A percentile compares a stretch with the other conserved stretches of the same genome.
Conservation (phyloP, 1,284 basidiomycete species). For the Porogramme epimiltina region DNA sequence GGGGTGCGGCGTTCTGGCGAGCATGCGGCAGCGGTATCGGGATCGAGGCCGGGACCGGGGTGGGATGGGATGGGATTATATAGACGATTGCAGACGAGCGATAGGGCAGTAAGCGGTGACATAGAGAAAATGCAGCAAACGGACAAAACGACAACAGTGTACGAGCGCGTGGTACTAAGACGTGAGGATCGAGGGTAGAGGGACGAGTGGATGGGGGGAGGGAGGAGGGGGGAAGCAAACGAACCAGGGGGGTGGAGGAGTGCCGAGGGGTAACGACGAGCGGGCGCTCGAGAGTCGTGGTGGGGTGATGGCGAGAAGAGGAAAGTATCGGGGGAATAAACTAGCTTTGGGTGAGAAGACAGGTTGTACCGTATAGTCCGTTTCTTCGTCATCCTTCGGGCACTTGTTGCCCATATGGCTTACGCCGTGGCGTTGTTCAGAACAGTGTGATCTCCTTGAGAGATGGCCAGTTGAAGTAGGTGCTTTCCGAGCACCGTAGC, state of each 20-base stretch:
- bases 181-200: constrained; percentile 10
- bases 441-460: constrained; percentile 17
- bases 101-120: constrained; percentile 23
- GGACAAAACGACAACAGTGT: constrained; percentile 29
- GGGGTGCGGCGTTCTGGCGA: constrained; percentile 9
- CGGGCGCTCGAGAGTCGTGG: constrained; percentile 10
- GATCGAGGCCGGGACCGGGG: no score
- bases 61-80: constrained; percentile 23
- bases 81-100: constrained; percentile 22
- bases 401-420: constrained; percentile 20
- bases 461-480: constrained; percentile 10
- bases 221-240: constrained; percentile 6
- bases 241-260: constrained; percentile 2
- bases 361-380: constrained; percentile 19
- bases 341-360: constrained; percentile 17
- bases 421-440: constrained; percentile 10
- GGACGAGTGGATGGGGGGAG: constrained; percentile 2
- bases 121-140: constrained; percentile 28
- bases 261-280: constrained; percentile 21
- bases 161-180: constrained; percentile 24
- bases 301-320: constrained; percentile 7
- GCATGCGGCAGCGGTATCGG: constrained; percentile 19
- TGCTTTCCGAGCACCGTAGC: constrained; percentile 11
- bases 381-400: constrained; percentile 17
- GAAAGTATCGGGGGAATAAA: constrained; percentile 19